Evolutionary conservation across 2,329 filamentous ascomycete species (phyloP), one percentile per base, ranked within the genome.

Genomic region (Dactylellina haptotyla): DNA sequence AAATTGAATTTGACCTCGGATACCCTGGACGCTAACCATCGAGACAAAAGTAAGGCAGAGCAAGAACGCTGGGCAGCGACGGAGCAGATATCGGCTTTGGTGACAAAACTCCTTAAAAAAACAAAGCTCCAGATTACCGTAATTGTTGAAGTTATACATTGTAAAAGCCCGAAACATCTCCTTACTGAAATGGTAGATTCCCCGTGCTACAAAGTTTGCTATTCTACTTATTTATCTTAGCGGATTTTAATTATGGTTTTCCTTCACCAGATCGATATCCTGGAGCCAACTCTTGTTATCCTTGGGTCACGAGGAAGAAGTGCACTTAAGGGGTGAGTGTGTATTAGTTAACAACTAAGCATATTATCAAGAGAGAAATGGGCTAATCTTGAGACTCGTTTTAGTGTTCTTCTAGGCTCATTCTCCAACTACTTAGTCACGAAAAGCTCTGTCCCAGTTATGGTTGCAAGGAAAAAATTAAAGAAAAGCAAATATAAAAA

Each of bases 361-460:
- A 14, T 6, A 34, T 6, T 34, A 34, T 14, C 32, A 54, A 18
- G 14, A 2, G 5, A n/a, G 18, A 6, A 34, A 12, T 10, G 0
- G 39, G 9, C 26, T 28, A 6, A 20, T 10, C 41, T 64, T 53
- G 30, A 62, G 59, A 56, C 69, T 23, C 39, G 30, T 14, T 32
- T 51, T 77, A 96, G 93, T 79, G 94, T 97, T 20, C 89, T 99
- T 73, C 86, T 99, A 28, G 95, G 95, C 25, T 97, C 93, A 0
- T 98, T 99, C 81, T 96, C 92, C 73, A 98, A 98, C 80, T 99
- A 99, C 79, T 85, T 99, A 5, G 93, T 99, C 30, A 96, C 93
- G 37, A 98, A 98, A 83, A 96, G 92, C 75, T 96, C 92, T 1
- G 93, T 96, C 14, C 95, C 95, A 0, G 95, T 99, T 72, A 99